A percentile compares a stretch with the other conserved stretches of the same genome.
These are phyloP conservation scores for Heterobasidion irregulare DNA, from an alignment of 1,284 basidiomycete genomes.

Conservation along the genomic window DNA sequence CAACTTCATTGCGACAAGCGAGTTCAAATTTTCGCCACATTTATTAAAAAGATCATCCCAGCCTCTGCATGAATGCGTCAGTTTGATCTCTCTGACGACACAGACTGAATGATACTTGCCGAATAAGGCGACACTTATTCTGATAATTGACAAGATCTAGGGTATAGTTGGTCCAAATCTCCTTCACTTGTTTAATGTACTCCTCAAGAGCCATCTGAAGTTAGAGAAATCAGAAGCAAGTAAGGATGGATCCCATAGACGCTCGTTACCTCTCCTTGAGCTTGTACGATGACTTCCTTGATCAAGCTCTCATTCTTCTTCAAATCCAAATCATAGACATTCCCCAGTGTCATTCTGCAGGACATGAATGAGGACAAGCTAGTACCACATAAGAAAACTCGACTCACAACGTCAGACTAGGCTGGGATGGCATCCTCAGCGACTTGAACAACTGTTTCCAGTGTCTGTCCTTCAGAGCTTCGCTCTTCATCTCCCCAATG, in stretches of 20 bases:
- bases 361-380: constrained; percentile 3
- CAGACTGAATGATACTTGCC: constrained; percentile 33
- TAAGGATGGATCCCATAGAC: neutral
- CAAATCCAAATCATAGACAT: constrained; percentile 96
- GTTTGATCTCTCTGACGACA: neutral
- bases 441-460: constrained; percentile 98
- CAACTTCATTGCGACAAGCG: constrained; percentile 92
- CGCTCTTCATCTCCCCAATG: constrained; percentile 91
- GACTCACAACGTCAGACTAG: constrained; percentile 61
- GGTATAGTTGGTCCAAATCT: constrained; percentile 94
- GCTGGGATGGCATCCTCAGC: constrained; percentile 61
- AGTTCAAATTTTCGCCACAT: constrained; percentile 94
- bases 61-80: constrained; percentile 42
- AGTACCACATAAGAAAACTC: neutral
- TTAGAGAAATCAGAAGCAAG: neutral
- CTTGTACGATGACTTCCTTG: constrained; percentile 93
- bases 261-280: constrained; percentile 83
- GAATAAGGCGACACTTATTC: constrained; percentile 95
- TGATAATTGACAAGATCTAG: constrained; percentile 98
- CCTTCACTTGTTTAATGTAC: constrained; percentile 92
- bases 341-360: constrained; percentile 85
- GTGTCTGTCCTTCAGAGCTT: constrained; percentile 95
- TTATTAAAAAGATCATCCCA: constrained; percentile 99
- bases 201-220: constrained; percentile 85
- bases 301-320: constrained; percentile 88